Percentiles rank a stretch among this genome's conserved stretches.
Evolutionary conservation across 371 early-diverging fungal genomes (phyloP).

Genomic region (Mortierella sp.): DNA sequence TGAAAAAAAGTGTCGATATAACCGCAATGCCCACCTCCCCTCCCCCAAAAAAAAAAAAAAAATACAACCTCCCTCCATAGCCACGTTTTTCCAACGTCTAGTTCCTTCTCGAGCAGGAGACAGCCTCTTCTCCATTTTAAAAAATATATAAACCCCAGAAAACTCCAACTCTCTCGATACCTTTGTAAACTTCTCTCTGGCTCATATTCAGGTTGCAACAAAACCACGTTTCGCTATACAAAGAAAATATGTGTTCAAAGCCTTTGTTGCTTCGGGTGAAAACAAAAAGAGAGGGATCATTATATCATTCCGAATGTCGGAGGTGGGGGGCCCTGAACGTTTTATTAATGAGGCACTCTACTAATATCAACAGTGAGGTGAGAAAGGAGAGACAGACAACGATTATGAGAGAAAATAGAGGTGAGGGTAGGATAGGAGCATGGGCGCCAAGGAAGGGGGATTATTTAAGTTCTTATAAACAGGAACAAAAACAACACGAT

Average conservation of each 20-base stretch:
- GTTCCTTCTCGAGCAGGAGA: not conserved
- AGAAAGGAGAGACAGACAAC: too few relatives aligned
- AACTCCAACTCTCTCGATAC: not conserved
- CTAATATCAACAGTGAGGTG: not conserved
- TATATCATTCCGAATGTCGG: not conserved
- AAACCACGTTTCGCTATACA: not conserved
- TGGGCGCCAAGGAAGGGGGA: not conserved
- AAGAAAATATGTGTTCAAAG: not conserved
- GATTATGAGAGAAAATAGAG: not conserved
- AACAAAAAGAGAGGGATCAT: too few relatives aligned
- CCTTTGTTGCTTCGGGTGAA: too few relatives aligned
- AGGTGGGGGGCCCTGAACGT: not conserved
- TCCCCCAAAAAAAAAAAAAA: not conserved
- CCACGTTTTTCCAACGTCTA: not conserved
- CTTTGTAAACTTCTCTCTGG: conserved; percentile 3
- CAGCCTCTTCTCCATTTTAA: conserved; percentile 4
- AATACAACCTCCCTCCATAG: too few relatives aligned
- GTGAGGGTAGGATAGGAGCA: not conserved
- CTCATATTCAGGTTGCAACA: not conserved
- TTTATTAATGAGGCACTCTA: not conserved
- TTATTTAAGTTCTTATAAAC: not conserved
- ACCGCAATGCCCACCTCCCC: not conserved
- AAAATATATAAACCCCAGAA: too few relatives aligned
- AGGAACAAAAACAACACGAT: conserved; percentile 12
- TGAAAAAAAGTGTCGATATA: conserved; percentile 9